phyloP scores from a whole-genome alignment of 2,329 filamentous ascomycete genomes.

The Emergomyces africanus region DNA sequence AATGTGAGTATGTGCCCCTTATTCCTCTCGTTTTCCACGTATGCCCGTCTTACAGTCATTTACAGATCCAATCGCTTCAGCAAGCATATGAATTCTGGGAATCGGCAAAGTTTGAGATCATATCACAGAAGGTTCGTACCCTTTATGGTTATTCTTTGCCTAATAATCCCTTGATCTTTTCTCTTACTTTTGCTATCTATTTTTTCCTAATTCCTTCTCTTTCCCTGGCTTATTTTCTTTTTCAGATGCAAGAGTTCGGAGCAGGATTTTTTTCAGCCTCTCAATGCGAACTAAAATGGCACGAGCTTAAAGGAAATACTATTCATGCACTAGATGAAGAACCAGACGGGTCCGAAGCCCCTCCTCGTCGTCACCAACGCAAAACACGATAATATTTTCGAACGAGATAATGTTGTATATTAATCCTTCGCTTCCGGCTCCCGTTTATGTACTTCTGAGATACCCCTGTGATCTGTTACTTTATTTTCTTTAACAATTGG shows the following conservation, averaged over 20 bases:
- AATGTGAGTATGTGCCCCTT: constrained; percentile 32
- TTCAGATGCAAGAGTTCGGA: constrained; percentile 22
- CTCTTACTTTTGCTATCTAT: constrained; percentile 13
- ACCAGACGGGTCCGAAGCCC: background rate
- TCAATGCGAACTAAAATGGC: constrained; percentile 21
- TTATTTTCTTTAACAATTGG: background rate
- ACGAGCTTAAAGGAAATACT: constrained; percentile 5
- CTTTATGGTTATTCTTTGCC: background rate
- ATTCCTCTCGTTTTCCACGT: background rate
- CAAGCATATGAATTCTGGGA: constrained; percentile 26
- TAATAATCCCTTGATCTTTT: background rate
- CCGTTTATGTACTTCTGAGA: background rate
- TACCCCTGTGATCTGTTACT: background rate
- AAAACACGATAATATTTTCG: background rate
- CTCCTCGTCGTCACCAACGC: background rate
- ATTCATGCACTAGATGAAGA: background rate
- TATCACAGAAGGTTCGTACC: constrained; percentile 24
- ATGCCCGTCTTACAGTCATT: constrained; percentile 2
- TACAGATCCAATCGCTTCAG: constrained; percentile 25
- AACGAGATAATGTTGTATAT: background rate
- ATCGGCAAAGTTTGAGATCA: constrained; percentile 25
- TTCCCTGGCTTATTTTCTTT: constrained; percentile 1
- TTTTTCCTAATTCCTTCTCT: background rate
- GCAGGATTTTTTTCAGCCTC: constrained; percentile 21
- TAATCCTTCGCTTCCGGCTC: background rate